Conservation (phyloP, 2,329 filamentous ascomycete species). For the Emmonsiellopsis sp. region DNA sequence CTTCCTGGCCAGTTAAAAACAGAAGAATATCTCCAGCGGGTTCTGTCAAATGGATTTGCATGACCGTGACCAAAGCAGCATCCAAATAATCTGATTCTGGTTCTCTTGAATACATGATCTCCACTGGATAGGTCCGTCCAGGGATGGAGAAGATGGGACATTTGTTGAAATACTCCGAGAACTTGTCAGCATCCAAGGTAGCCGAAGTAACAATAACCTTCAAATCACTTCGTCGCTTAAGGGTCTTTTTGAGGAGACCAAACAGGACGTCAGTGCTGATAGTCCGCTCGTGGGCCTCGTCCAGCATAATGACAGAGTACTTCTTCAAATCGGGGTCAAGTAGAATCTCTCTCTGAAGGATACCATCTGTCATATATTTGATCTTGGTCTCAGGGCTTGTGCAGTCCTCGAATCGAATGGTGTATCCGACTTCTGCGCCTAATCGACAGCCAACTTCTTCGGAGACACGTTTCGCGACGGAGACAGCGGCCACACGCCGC, state of each 20-base stretch:
- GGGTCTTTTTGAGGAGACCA: slow-evolving; percentile 83
- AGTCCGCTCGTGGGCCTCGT: slow-evolving; percentile 95
- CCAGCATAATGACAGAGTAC: slow-evolving; percentile 96
- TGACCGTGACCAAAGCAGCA: slow-evolving; percentile 86
- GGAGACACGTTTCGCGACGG: slow-evolving; percentile 89
- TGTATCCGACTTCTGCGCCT: slow-evolving; percentile 91
- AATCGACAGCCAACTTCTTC: slow-evolving; percentile 90
- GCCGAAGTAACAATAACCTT: slow-evolving; percentile 96
- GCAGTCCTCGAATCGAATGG: slow-evolving; percentile 93
- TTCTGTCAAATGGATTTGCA: slow-evolving; percentile 95
- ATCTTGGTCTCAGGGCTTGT: slow-evolving; percentile 82
- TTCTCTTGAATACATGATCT: slow-evolving; percentile 89
- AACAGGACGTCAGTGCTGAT: slow-evolving; percentile 95
- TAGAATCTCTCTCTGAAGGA: slow-evolving; percentile 91
- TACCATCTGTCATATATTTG: slow-evolving; percentile 99
- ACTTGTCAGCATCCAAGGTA: slow-evolving; percentile 94
- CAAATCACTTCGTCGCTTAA: slow-evolving; percentile 75
- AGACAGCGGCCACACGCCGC: slow-evolving; percentile 94
- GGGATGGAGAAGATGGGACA: slow-evolving; percentile 97
- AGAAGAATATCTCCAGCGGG: slow-evolving; percentile 89
- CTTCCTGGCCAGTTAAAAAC: slow-evolving; percentile 94
- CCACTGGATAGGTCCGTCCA: slow-evolving; percentile 88
- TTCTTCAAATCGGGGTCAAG: slow-evolving; percentile 80
- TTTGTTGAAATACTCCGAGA: slow-evolving; percentile 90
- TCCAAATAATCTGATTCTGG: slow-evolving; percentile 95